These are phyloP conservation scores for Viola pubescens DNA, from an alignment of 441 rosid genomes.

Conservation along the genomic window DNA sequence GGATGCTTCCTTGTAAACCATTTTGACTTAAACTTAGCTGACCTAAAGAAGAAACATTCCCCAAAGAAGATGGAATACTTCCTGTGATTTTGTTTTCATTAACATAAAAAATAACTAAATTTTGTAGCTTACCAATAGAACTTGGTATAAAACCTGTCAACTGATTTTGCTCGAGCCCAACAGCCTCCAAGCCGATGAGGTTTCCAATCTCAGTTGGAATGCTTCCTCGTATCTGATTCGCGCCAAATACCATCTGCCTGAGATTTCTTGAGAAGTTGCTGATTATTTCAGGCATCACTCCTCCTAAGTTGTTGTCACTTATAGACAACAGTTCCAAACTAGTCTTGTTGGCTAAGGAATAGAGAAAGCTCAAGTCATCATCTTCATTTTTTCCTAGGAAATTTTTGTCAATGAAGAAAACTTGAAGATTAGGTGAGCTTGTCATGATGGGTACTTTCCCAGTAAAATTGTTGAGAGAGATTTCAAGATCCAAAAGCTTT, in stretches of 20 bases:
- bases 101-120: neutral
- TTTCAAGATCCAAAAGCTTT: neutral
- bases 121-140: neutral
- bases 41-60: conserved; percentile 1
- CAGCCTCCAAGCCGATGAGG: neutral
- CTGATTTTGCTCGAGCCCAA: neutral
- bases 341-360: neutral
- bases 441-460: conserved; percentile 12
- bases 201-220: conserved; percentile 13
- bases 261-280: neutral
- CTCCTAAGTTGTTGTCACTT: conserved; percentile 7
- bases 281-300: neutral
- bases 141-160: conserved; percentile 12
- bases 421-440: neutral
- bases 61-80: conserved; percentile 9
- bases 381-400: conserved; percentile 4
- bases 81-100: conserved; percentile 6
- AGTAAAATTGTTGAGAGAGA: conserved; percentile 2
- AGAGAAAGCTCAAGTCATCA: conserved; percentile 12
- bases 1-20: conserved; percentile 9
- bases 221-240: conserved; percentile 10
- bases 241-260: neutral
- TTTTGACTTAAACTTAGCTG: neutral
- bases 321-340: neutral
- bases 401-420: neutral